Evolutionary conservation across 208 protist genomes (phyloP).

Genomic region (Wallacemonas rigidus): DNA sequence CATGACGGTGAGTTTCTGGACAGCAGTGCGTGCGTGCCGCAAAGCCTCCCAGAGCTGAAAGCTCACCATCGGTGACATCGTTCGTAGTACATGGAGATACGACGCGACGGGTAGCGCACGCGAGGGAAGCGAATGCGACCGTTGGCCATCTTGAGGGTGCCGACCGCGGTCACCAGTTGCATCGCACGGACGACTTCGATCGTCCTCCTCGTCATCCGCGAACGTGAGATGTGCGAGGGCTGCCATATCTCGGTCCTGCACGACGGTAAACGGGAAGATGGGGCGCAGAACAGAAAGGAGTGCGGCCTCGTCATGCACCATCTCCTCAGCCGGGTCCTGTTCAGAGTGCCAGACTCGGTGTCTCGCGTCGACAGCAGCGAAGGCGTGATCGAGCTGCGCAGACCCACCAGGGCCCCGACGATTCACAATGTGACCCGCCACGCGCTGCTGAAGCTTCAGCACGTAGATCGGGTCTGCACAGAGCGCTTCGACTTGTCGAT

Average conservation of each 20-base stretch:
- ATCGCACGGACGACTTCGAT: neutral
- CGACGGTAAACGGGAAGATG: constrained; percentile 40
- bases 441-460: constrained; percentile 47
- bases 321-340: constrained; percentile 19
- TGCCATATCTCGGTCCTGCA: constrained; percentile 53
- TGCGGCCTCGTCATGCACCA: constrained; percentile 25
- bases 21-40: constrained; percentile 12
- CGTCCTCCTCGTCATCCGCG: constrained; percentile 28
- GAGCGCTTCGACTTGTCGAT: constrained; percentile 18
- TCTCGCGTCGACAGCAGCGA: constrained; percentile 27
- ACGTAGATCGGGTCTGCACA: constrained; percentile 51
- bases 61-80: constrained; percentile 27
- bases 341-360: constrained; percentile 18
- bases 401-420: constrained; percentile 14
- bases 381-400: constrained; percentile 20
- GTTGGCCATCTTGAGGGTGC: no score
- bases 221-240: constrained; percentile 55
- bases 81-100: constrained; percentile 26
- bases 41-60: constrained; percentile 29
- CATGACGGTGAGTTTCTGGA: constrained; percentile 35
- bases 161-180: neutral
- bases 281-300: constrained; percentile 33
- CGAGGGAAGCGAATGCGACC: neutral
- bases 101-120: neutral
- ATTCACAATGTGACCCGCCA: constrained; percentile 37